phyloP scores from a whole-genome alignment of 1,284 basidiomycete species.

The Marasmius oreades region DNA sequence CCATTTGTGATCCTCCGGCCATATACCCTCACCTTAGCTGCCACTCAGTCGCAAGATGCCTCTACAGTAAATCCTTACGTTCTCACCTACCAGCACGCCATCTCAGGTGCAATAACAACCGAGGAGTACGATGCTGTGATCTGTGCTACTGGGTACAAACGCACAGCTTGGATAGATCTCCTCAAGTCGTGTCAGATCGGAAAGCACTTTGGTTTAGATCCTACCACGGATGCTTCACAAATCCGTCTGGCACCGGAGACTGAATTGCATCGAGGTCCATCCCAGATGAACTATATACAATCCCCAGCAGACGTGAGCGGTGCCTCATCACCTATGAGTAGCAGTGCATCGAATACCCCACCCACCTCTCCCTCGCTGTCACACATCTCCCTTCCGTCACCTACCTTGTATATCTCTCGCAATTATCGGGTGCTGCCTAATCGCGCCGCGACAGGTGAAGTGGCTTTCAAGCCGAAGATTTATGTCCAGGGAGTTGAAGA shows the following conservation, averaged over 20 bases:
- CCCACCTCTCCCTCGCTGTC: conserved; percentile 27
- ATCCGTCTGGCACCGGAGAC: neutral
- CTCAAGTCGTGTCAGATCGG: conserved; percentile 42
- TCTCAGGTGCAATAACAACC: conserved; percentile 29
- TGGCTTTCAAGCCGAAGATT: conserved; percentile 36
- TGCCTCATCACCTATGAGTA: conserved; percentile 6
- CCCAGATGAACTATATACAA: neutral
- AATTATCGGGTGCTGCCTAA: conserved; percentile 41
- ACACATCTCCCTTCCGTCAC: conserved; percentile 19
- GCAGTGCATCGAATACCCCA: conserved; percentile 25
- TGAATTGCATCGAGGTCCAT: neutral
- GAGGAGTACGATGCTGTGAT: conserved; percentile 48
- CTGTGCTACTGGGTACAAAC: conserved; percentile 57
- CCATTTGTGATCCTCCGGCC: conserved; percentile 36
- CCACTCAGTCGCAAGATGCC: conserved; percentile 19
- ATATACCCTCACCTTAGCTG: conserved; percentile 33
- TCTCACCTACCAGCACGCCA: conserved; percentile 36
- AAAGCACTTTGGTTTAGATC: conserved; percentile 37
- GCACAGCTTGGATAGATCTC: conserved; percentile 46
- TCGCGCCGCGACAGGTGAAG: conserved; percentile 12
- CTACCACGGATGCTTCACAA: neutral
- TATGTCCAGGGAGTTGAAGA: conserved; percentile 59
- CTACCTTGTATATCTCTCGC: conserved; percentile 41
- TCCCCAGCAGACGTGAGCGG: neutral
- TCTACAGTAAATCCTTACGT: conserved; percentile 22